Conservation (phyloP, 495 filamentous ascomycete species). For the Xeromyces bisporus region DNA sequence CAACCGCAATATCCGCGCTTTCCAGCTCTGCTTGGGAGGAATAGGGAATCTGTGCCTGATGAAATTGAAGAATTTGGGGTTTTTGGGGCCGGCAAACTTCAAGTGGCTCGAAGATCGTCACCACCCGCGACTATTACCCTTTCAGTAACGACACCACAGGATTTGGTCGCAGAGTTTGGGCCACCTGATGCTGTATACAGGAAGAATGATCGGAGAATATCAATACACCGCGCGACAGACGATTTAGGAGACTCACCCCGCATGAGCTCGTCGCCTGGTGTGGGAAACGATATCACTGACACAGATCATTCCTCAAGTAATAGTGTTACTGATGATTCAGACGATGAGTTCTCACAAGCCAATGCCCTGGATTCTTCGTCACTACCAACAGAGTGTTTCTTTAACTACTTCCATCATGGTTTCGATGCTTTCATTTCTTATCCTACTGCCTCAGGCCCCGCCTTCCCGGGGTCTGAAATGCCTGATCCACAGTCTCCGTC, state of each 20-base stretch:
- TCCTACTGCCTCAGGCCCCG: conserved; percentile 47
- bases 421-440: conserved; percentile 87
- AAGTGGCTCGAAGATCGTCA: conserved; percentile 48
- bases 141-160: conserved; percentile 73
- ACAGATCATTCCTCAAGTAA: conserved; percentile 72
- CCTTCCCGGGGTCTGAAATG: conserved; percentile 33
- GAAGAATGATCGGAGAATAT: conserved; percentile 79
- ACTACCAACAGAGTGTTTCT: conserved; percentile 60
- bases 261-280: conserved; percentile 26
- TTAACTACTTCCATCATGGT: conserved; percentile 91
- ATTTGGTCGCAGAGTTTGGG: conserved; percentile 74
- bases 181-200: conserved; percentile 90
- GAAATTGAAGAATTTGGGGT: conserved; percentile 70
- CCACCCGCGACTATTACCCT: conserved; percentile 50
- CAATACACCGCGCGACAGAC: conserved; percentile 48
- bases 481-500: conserved; percentile 21
- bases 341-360: conserved; percentile 34
- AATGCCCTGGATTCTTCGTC: conserved; percentile 21
- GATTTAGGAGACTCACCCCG: conserved; percentile 25
- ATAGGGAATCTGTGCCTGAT: conserved; percentile 48
- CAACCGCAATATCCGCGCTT: conserved; percentile 48
- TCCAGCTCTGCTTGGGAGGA: conserved; percentile 36
- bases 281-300: conserved; percentile 35
- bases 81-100: conserved; percentile 54
- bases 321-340: conserved; percentile 59